phyloP scores from a whole-genome alignment of 306 rosid genomes.

The Dalbergia oliveri region DNA sequence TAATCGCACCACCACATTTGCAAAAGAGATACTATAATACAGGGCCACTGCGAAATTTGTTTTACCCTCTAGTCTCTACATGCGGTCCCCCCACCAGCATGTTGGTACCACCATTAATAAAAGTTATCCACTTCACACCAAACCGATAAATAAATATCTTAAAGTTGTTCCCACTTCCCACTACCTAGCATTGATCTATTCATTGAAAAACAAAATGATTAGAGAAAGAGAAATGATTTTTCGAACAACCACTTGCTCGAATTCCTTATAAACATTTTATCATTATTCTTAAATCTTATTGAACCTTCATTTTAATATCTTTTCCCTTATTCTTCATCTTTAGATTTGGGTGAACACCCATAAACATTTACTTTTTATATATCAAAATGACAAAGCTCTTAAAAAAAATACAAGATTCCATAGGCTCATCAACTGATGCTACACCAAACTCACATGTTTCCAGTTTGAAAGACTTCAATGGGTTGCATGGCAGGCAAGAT shows the following conservation, averaged over 20 bases:
- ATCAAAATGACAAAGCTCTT: no score
- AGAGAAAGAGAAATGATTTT: neutral
- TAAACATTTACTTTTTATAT: no score
- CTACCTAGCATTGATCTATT: conserved; percentile 14
- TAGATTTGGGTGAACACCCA: no score
- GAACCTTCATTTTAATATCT: no score
- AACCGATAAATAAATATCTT: conserved; percentile 4
- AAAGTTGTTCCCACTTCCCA: conserved; percentile 31
- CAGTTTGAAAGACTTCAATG: neutral
- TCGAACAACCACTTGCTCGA: no score
- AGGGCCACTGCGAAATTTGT: neutral
- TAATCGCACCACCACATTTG: neutral
- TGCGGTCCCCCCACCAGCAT: conserved; percentile 21
- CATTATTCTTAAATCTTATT: no score
- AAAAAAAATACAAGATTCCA: conserved; percentile 2
- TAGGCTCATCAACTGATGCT: neutral
- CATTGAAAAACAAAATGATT: neutral
- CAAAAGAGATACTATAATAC: neutral
- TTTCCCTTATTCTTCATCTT: no score
- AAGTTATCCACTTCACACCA: conserved; percentile 23
- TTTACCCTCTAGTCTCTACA: neutral
- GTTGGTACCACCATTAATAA: conserved; percentile 37
- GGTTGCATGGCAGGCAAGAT: neutral
- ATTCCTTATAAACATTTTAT: no score
- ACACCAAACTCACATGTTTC: neutral